These are phyloP conservation scores for Lactarius hengduanensis DNA, from an alignment of 768 basidiomycete species.

Conservation along the genomic window DNA sequence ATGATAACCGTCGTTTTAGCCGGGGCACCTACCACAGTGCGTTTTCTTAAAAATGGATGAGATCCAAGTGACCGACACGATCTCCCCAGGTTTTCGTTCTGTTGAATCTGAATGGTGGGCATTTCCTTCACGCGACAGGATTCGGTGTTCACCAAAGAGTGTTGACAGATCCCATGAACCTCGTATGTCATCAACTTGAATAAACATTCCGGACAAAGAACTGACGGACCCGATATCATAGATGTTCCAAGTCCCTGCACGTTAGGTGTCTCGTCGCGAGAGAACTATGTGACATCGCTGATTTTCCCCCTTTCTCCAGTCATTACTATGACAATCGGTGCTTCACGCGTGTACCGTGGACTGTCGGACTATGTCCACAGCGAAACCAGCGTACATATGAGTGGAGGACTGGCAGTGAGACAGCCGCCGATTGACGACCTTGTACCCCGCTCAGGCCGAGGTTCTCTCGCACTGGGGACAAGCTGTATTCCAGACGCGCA, in stretches of 20 bases:
- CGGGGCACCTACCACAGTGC: slow-evolving; percentile 1
- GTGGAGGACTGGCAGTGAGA: too few relatives aligned
- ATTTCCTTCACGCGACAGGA: not conserved
- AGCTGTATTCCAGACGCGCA: not conserved
- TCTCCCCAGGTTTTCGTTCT: not conserved
- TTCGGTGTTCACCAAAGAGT: too few relatives aligned
- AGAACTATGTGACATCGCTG: not conserved
- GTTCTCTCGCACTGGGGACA: not conserved
- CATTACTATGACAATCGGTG: slow-evolving; percentile 6
- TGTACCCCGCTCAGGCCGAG: not conserved
- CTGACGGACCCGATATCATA: not conserved
- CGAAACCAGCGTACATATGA: not conserved
- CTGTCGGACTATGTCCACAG: not conserved
- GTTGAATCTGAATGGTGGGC: slow-evolving; percentile 12
- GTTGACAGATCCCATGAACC: slow-evolving; percentile 7
- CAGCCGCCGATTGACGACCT: not conserved
- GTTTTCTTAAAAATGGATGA: not conserved
- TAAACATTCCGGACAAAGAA: not conserved
- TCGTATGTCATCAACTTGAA: not conserved
- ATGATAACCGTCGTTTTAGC: slow-evolving; percentile 1
- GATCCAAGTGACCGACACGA: not conserved
- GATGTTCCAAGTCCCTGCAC: slow-evolving; percentile 11
- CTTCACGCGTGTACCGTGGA: slow-evolving; percentile 5
- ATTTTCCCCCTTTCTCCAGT: not conserved
- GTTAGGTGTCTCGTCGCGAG: not conserved